Evolutionary conservation across 2,329 filamentous ascomycete species (phyloP).

Genomic region (Aspergillus piperis): DNA sequence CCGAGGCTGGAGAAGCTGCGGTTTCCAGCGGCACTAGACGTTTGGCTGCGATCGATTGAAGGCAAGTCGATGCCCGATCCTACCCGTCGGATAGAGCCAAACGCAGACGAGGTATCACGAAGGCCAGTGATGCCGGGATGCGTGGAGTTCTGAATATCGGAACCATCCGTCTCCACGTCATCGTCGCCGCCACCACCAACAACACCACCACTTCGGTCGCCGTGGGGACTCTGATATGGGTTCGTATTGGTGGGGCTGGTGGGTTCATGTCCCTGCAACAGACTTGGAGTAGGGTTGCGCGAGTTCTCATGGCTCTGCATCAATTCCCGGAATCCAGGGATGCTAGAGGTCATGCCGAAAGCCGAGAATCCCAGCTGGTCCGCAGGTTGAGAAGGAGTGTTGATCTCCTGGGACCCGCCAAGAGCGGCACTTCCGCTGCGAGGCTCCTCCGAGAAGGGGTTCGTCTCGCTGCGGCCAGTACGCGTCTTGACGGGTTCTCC

Average conservation of each 20-base stretch:
- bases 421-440: constrained; percentile 66
- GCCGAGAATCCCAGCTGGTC: constrained; percentile 62
- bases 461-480: constrained; percentile 51
- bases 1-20: constrained; percentile 69
- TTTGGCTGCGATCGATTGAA: constrained; percentile 87
- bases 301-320: constrained; percentile 60
- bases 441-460: constrained; percentile 53
- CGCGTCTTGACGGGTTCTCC: constrained; percentile 50
- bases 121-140: constrained; percentile 57
- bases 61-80: constrained; percentile 56
- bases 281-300: constrained; percentile 56
- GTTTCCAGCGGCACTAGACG: constrained; percentile 76
- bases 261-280: constrained; percentile 61
- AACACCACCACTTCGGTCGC: constrained; percentile 63
- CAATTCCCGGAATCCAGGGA: constrained; percentile 59
- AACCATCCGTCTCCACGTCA: constrained; percentile 59
- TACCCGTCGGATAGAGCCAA: constrained; percentile 59
- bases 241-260: constrained; percentile 94
- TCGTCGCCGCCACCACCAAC: constrained; percentile 47
- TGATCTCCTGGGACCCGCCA: constrained; percentile 72
- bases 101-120: constrained; percentile 53
- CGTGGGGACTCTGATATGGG: constrained; percentile 87
- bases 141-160: constrained; percentile 54
- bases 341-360: constrained; percentile 62
- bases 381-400: constrained; percentile 49